phyloP scores from a whole-genome alignment of 768 basidiomycete species.

The Guyanaporus albipodus region DNA sequence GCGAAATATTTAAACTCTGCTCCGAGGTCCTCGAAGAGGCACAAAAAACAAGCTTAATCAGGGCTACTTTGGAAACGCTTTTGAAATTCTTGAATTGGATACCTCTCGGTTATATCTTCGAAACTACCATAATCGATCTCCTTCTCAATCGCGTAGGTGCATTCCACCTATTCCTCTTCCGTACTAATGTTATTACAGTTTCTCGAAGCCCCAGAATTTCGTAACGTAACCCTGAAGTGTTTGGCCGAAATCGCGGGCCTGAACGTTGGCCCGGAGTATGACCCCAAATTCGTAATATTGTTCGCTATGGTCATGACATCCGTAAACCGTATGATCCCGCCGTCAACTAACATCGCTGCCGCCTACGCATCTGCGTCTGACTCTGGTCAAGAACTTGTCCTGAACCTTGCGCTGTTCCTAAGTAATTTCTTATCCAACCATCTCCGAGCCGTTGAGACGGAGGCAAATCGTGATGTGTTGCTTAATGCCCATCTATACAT shows the following conservation, averaged over 20 bases:
- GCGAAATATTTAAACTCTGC: constrained; percentile 97
- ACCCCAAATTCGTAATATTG: constrained; percentile 94
- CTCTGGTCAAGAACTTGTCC: constrained; percentile 92
- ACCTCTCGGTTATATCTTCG: constrained; percentile 97
- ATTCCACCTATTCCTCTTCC: constrained; percentile 7
- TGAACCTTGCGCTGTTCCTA: constrained; percentile 96
- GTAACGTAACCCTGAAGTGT: constrained; percentile 95
- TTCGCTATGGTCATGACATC: constrained; percentile 99
- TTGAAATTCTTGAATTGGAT: constrained; percentile 99
- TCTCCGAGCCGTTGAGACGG: constrained; percentile 90
- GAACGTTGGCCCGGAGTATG: constrained; percentile 94
- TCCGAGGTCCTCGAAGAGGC: constrained; percentile 96
- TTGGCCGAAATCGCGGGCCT: constrained; percentile 94
- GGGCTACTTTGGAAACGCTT: constrained; percentile 90
- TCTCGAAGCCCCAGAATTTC: constrained; percentile 94
- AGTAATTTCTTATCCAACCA: constrained; percentile 94
- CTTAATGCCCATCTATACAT: constrained; percentile 97
- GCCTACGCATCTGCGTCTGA: constrained; percentile 89
- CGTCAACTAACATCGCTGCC: constrained; percentile 88
- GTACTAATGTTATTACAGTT: constrained; percentile 52
- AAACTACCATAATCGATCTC: constrained; percentile 94
- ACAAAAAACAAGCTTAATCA: constrained; percentile 93
- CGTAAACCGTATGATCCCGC: constrained; percentile 94
- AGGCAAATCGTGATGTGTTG: constrained; percentile 84
- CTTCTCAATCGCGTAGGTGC: constrained; percentile 80